Base-by-base conservation (phyloP, 345 rosid genomes). In the Citrus unshiu region DNA sequence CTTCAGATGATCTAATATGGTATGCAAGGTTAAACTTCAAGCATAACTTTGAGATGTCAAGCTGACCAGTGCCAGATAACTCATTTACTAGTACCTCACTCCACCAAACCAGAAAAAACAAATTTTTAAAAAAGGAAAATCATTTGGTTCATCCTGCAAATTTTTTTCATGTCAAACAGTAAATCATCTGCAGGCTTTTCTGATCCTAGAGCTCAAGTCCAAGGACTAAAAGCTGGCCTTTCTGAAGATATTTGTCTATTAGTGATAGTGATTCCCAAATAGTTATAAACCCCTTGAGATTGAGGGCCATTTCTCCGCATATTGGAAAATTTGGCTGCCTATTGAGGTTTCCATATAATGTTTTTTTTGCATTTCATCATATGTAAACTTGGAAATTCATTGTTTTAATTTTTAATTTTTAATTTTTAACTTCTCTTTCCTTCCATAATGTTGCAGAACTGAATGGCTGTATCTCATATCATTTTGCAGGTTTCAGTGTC, bases 401-500 rank as follows among this genome's bases (percentile, higher is more conserved):
- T 46, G 4, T 43, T 13, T 46, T 43, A 30, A 30, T 46, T 10
- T 22, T 40, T 14, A 9, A 12, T 22, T 40, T 16, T 21, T 29
- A 5, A 12, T 37, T 22, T 29, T 40, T 39, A 56, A 4, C n/a
- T 8, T 56, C 30, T 73, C 30, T 51, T 68, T 57, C 29, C 29
- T 4, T 32, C 54, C 32, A 35, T 29, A 29, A 9, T 29, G 49
- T 46, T 2, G 39, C 46, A 25, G 25, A 24, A 32, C 24, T 71
- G 32, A 8, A 30, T 21, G 62, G 7, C 60, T 25, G 25, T 32
- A 29, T 63, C 40, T 29, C 29, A 39, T 51, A 12, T 68, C 19
- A 72, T 39, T 68, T 79, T 49, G 76, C 84, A 93, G 98, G 97
- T 93, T 89, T 78, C 98, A 91, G n/a, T 93, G 97, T 75, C 91